Base-by-base conservation (phyloP, 352 stramenopile species). In the Phytophthora tentaculata region DNA sequence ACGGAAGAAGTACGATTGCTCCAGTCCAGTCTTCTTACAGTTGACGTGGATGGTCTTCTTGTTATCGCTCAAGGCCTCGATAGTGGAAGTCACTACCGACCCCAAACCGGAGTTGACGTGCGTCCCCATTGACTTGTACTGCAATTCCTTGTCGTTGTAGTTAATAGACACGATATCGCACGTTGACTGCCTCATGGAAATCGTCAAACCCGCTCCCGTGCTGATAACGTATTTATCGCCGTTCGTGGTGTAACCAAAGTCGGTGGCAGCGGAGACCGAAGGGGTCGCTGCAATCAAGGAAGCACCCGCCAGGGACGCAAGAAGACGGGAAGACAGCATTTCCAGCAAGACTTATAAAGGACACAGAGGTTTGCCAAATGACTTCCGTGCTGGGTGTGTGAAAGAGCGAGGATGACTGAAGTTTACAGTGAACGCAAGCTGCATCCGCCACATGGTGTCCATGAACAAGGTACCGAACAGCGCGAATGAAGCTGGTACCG, bases 91-190 rank as follows among this genome's bases (percentile, higher is more conserved):
- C 12, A 19, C 54, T 19, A 73, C 64, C 4, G 56, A 43, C 28
- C 76, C 74, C 1, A 87, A 61, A 2, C 76, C 76, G 2, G 76
- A 84, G 59, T 84, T 81, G 12, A 84, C 44, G 50, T 84, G 76
- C 14, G 76, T 81, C 24, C 37, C 62, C 62, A 65, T 81, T 32
- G 73, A 77, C 23, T 71, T 74, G 70, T 81, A 84, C 67, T 84
- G 76, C 43, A 84, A 52, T 39, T 81, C 76, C 23, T 76, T 64
- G 10, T 20, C 49, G 10, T 83, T 78, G 71, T 80, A 80, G 43
- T 73, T 68, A 51, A 83, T 73, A 5, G 71, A 80, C 0, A 61
- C 45, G 47, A 84, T 80, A 43, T 84, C 76, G 37, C 76, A 84
- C 53, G 73, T 71, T 28, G 73, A 71, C 35, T 76, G 58, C 54